A percentile compares a stretch with the other conserved stretches of the same genome.
Conservation (phyloP, 169 alveolate genomes). For the Miamiensis avidus region DNA sequence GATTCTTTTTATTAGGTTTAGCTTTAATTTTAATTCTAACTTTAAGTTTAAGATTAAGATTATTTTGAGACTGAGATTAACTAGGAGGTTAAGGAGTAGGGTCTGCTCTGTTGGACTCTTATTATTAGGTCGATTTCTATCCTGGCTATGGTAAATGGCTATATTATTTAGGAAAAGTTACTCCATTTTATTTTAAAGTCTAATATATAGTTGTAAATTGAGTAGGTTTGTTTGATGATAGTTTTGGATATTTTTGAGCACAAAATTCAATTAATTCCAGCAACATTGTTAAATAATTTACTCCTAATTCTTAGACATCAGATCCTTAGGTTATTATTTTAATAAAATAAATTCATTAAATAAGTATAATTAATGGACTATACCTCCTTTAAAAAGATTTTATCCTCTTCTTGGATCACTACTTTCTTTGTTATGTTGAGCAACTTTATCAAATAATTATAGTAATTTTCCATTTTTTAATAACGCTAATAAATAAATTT, state of each 20-base stretch:
- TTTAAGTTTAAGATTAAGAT: too few species aligned
- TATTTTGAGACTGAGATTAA: too few species aligned
- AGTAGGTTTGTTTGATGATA: neutral
- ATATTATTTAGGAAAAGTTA: neutral
- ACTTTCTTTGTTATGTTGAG: neutral
- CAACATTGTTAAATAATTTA: too few species aligned
- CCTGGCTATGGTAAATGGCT: neutral
- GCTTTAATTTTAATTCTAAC: too few species aligned
- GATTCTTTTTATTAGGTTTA: too few species aligned
- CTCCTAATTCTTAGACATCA: neutral
- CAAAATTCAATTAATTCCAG: neutral
- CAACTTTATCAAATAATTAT: neutral
- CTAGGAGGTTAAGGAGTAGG: too few species aligned
- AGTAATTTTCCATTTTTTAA: neutral
- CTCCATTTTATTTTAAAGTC: neutral
- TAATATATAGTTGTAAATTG: too few species aligned
- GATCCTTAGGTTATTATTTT: neutral
- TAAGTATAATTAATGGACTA: neutral
- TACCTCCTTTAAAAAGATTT: neutral
- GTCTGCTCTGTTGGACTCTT: too few species aligned
- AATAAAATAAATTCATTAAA: too few species aligned
- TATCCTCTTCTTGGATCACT: neutral
- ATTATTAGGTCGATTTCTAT: neutral
- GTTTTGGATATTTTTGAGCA: neutral
- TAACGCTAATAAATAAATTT: too few species aligned